phyloP scores from a whole-genome alignment of 495 filamentous ascomycete genomes.

The Penicillium simplicissimum region DNA sequence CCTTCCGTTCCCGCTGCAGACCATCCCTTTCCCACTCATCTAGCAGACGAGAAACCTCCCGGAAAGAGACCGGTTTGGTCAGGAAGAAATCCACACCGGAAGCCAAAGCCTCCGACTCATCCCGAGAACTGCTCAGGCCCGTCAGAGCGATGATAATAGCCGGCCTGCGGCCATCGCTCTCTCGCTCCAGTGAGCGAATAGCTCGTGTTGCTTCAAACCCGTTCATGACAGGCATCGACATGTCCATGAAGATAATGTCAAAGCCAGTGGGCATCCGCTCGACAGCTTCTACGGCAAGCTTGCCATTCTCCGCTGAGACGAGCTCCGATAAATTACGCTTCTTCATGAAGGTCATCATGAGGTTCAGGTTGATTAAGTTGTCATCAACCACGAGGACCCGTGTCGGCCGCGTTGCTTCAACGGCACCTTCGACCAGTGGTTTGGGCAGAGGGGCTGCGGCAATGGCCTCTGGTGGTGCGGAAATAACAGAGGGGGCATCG shows the following conservation, averaged over 20 bases:
- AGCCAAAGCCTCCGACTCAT: constrained; percentile 65
- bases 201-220: constrained; percentile 71
- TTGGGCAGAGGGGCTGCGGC: constrained; percentile 14
- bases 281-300: constrained; percentile 52
- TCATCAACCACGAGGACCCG: constrained; percentile 70
- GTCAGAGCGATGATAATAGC: constrained; percentile 70
- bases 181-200: constrained; percentile 63
- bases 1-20: constrained; percentile 17
- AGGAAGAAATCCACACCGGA: constrained; percentile 72
- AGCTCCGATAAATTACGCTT: constrained; percentile 45
- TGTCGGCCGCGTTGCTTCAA: constrained; percentile 12
- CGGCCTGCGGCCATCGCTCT: constrained; percentile 35
- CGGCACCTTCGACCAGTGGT: constrained; percentile 4
- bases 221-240: constrained; percentile 78
- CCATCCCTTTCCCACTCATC: constrained; percentile 47
- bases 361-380: constrained; percentile 73
- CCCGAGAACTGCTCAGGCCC: constrained; percentile 61
- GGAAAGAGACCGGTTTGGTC: constrained; percentile 67
- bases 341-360: constrained; percentile 63
- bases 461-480: constrained; percentile 12
- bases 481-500: constrained; percentile 9
- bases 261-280: constrained; percentile 45
- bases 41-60: constrained; percentile 48
- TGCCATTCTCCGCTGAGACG: constrained; percentile 53
- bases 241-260: constrained; percentile 65